Base-by-base conservation (phyloP, 495 filamentous ascomycete genomes). In the Aspergillus hancockii region DNA sequence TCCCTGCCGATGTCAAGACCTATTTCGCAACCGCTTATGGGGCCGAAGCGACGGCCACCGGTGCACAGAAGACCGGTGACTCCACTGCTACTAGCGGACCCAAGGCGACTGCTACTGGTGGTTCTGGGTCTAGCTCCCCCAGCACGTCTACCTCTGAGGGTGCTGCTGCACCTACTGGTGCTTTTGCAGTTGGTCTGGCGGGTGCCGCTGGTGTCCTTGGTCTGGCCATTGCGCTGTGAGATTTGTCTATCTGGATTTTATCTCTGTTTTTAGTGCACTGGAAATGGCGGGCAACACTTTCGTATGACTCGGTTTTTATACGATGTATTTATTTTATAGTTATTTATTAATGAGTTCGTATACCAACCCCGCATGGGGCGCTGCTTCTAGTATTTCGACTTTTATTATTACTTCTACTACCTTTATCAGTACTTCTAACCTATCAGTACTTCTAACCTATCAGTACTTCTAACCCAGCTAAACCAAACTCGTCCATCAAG, bases 121-220 rank as follows among this genome's bases (percentile, higher is more conserved):
- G 57, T 7, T 36, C 57, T 14, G 50, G 16, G 3, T 51, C 32
- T 14, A 8, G 21, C 8, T 5, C 57, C 21, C 7, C 23, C 34
- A 58, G 28, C 9, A 23, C 41, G 28, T 59, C 64, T 4, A 55
- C 60, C 34, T 69, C 65, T 2, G 59, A 60, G 46, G 66, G 54
- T 10, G 62, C 49, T 54, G 63, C 64, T 52, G 55, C 63, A 23
- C 45, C 65, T 38, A 67, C 67, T 10, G 64, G 60, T 28, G 54
- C 50, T 31, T 19, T 71, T 12, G 65, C 58, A 10, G 58, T 58
- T 45, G 43, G 67, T 21, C 8, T 72, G 46, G 67, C 65, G 0
- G 65, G 68, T 60, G 63, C 58, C 32, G 65, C 57, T 23, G 68
- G 65, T 49, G 34, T 66, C 6, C 49, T 71, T 13, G 68, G 68